Percentiles rank a stretch among this genome's conserved stretches.
Conservation (phyloP, 768 basidiomycete species). For the Tubosaeta sp. region DNA sequence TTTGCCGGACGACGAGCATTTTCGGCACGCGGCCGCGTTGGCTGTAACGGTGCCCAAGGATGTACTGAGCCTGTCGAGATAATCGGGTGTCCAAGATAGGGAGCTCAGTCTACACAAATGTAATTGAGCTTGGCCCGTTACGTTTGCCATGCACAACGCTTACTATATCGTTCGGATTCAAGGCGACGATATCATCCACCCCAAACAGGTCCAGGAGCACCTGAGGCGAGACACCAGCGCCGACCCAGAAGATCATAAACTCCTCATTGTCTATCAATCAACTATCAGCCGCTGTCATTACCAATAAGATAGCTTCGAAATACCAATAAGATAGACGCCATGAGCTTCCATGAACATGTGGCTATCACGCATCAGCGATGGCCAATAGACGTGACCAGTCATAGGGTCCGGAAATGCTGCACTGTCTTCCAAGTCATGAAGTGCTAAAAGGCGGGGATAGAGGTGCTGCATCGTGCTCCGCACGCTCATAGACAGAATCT, state of each 20-base stretch:
- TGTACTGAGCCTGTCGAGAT: constrained; percentile 81
- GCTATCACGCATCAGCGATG: constrained; percentile 75
- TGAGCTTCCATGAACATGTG: constrained; percentile 85
- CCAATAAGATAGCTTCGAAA: constrained; percentile 21
- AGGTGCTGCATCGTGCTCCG: constrained; percentile 71
- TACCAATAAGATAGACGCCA: constrained; percentile 92
- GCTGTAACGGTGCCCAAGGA: constrained; percentile 63
- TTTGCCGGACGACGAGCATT: constrained; percentile 81
- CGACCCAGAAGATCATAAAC: constrained; percentile 86
- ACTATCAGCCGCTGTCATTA: constrained; percentile 10
- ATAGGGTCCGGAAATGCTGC: constrained; percentile 63
- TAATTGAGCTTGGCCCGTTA: not conserved
- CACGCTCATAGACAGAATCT: constrained; percentile 65
- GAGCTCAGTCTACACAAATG: constrained; percentile 51
- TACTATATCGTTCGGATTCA: constrained; percentile 66
- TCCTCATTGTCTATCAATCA: constrained; percentile 76
- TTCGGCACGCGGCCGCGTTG: constrained; percentile 55
- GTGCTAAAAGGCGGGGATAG: constrained; percentile 83
- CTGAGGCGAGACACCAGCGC: constrained; percentile 74
- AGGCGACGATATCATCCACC: constrained; percentile 66
- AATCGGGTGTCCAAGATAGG: constrained; percentile 70
- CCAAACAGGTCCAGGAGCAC: constrained; percentile 81
- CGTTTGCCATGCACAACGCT: constrained; percentile 16
- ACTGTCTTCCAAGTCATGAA: constrained; percentile 76
- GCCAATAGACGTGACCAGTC: constrained; percentile 59